A percentile compares a stretch with the other conserved stretches of the same genome.
Evolutionary conservation across 345 rosid species (phyloP).

Genomic region (Syzygium grande): DNA sequence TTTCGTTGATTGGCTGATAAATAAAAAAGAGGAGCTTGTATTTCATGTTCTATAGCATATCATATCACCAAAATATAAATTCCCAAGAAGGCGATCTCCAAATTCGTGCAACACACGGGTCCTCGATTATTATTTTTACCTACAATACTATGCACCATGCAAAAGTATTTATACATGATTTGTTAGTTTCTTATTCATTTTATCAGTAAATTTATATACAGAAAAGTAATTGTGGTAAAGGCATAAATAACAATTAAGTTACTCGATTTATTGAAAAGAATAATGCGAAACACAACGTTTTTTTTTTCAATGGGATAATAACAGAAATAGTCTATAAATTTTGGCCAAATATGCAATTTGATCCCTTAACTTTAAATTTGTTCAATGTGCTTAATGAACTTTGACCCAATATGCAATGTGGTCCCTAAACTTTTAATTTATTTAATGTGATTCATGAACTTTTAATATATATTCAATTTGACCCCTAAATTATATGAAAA

Average conservation of each 20-base stretch:
- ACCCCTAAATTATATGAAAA: no score
- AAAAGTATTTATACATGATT: background rate
- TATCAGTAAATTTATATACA: background rate
- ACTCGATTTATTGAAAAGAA: background rate
- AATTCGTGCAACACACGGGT: background rate
- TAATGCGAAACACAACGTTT: accelerated
- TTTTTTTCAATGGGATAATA: no score
- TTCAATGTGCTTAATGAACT: no score
- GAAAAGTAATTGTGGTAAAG: background rate
- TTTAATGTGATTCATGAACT: no score
- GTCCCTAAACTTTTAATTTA: no score
- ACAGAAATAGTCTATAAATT: no score
- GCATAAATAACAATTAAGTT: background rate
- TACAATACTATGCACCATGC: no score
- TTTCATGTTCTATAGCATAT: background rate
- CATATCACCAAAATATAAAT: background rate
- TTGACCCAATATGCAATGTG: no score
- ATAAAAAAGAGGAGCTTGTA: background rate
- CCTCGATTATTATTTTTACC: background rate
- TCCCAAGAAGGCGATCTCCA: background rate
- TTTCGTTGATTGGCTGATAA: background rate
- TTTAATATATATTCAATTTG: no score
- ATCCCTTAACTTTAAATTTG: no score
- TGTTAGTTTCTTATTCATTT: background rate
- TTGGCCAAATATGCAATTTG: no score